These are phyloP conservation scores for Setomelanomma holmii DNA, from an alignment of 2,329 filamentous ascomycete genomes.

Conservation along the genomic window DNA sequence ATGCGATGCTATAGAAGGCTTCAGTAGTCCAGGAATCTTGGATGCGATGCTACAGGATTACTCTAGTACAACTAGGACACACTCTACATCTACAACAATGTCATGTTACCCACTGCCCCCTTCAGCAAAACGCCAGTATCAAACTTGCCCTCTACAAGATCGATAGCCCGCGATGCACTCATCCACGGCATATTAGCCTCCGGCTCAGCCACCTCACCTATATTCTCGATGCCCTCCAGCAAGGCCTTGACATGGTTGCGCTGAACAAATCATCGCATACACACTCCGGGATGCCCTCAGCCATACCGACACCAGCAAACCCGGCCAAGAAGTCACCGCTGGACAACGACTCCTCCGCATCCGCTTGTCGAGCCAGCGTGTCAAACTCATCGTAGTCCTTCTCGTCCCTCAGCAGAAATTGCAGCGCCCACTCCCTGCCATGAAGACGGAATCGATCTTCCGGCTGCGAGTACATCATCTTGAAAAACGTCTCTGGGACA, in stretches of 20 bases:
- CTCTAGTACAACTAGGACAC: too few species aligned
- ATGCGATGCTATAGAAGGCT: too few species aligned
- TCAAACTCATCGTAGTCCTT: not conserved
- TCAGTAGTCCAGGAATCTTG: too few species aligned
- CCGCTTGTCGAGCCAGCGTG: not conserved
- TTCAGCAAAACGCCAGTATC: too few species aligned
- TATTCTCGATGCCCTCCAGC: too few species aligned
- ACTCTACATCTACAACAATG: too few species aligned
- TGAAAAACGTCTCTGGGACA: not conserved
- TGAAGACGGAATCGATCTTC: not conserved
- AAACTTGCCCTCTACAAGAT: not conserved
- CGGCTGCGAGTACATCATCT: not conserved
- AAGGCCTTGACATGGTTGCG: too few species aligned
- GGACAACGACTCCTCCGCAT: not conserved
- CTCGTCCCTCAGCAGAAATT: slow-evolving; percentile 5
- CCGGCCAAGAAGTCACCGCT: not conserved
- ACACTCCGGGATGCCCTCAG: too few species aligned
- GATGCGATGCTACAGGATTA: too few species aligned
- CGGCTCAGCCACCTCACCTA: not conserved
- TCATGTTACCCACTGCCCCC: too few species aligned
- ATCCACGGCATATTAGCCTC: not conserved
- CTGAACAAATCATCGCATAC: too few species aligned
- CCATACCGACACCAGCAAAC: not conserved
- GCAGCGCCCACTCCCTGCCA: slow-evolving; percentile 7
- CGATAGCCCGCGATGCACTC: not conserved